phyloP scores from a whole-genome alignment of 306 rosid species.

The Mucuna pruriens region DNA sequence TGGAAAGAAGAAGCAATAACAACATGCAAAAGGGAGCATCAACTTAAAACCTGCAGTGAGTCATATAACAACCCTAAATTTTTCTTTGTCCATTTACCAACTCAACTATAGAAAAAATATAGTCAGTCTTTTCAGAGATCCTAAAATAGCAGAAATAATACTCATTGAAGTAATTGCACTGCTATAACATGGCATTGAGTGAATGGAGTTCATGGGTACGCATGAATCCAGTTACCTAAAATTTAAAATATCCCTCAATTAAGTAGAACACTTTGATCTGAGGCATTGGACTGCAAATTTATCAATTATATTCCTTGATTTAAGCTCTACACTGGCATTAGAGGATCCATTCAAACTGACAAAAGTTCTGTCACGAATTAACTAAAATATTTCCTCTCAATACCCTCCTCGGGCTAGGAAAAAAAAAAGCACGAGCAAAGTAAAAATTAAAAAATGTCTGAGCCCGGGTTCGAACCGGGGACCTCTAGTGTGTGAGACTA shows the following conservation, averaged over 20 bases:
- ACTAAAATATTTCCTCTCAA: constrained; percentile 48
- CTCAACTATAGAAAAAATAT: not conserved
- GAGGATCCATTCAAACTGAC: constrained; percentile 53
- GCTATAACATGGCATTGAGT: not conserved
- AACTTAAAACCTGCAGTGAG: not conserved
- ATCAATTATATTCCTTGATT: constrained; percentile 38
- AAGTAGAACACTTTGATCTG: constrained; percentile 48
- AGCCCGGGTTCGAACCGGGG: constrained; percentile 52
- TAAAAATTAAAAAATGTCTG: constrained; percentile 11
- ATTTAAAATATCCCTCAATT: constrained; percentile 58
- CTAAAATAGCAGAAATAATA: not conserved
- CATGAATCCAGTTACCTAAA: not conserved
- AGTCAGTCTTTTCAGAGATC: not conserved
- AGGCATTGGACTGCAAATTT: constrained; percentile 51
- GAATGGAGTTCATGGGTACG: not conserved
- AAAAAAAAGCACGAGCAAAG: no score
- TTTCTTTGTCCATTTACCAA: not conserved
- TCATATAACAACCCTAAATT: not conserved
- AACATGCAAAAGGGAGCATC: not conserved
- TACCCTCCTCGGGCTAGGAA: no score
- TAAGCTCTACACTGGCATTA: constrained; percentile 38
- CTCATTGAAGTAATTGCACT: not conserved
- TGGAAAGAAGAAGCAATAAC: not conserved
- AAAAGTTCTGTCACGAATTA: constrained; percentile 61
- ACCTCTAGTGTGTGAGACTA: constrained; percentile 53